Base-by-base conservation (phyloP, 805 yeast genomes). In the Geotrichum ghanense region DNA sequence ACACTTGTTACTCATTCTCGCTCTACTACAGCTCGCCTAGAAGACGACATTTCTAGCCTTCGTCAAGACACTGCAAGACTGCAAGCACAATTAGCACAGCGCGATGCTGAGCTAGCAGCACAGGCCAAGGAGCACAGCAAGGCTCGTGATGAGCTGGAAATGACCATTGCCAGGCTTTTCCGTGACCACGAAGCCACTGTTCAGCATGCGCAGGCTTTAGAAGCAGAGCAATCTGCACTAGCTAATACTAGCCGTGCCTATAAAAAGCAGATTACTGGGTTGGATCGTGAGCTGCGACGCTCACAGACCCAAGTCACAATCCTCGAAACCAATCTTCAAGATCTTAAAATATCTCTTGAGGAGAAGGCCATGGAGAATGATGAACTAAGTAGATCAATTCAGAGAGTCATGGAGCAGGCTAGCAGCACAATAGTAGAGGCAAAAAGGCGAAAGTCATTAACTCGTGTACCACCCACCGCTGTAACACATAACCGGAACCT, bases 301-400 rank as follows among this genome's bases (percentile, higher is more conserved):
- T 48, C 56, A 3, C 51, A 55, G 37, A 47, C 56, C 12, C 42
- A 51, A 3, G 50, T 56, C 25, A 45, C 52, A 1, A 53, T 56
- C 16, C 56, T 61, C 12, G 58, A 56, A 42, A 50, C 61, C 3
- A 51, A 52, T 21, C 39, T 63, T 24, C 60, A 57, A 41, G 68
- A 63, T 35, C 53, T 59, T 22, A 62, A 63, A 50, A 51, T 63
- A 25, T 52, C 65, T 2, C 51, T 64, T 3, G 67, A 64, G 48
- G 66, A 63, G 41, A 56, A 56, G 51, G 58, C 59, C 6, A 56
- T 64, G 51, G 68, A 64, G 44, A 62, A 62, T 48, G 65, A 62
- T 43, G 63, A 59, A 43, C 52, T 61, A 26, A 52, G 53, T 25
- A 43, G 62, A 21, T 56, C 62, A 9, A 54, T 61, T 35, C 45